Conservation (phyloP, 257 asterid species). For the Nicotiana noctiflora region DNA sequence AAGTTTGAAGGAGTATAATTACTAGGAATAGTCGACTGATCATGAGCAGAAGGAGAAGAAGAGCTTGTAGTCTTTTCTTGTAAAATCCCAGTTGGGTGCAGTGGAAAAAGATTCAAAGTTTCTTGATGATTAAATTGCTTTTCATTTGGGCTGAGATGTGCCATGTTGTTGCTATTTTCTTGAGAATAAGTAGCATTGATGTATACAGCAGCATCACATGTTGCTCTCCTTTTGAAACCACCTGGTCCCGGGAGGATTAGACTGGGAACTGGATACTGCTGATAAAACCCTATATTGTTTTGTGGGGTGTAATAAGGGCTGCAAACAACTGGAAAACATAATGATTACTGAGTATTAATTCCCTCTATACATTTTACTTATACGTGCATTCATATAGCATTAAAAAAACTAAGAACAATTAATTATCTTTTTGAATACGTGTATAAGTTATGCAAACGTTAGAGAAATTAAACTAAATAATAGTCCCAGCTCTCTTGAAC, state of each 20-base stretch:
- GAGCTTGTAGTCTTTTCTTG: slow-evolving; percentile 19
- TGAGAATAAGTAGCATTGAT: not conserved
- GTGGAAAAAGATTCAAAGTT: slow-evolving; percentile 74
- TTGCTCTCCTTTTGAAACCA: slow-evolving; percentile 10
- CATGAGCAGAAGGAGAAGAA: not conserved
- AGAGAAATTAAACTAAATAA: not conserved
- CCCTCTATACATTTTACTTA: not conserved
- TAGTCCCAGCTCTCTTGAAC: not conserved
- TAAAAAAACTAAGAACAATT: not conserved
- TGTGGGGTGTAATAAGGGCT: slow-evolving; percentile 45
- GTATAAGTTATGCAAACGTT: not conserved
- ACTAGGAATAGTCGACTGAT: not conserved
- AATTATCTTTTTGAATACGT: not conserved
- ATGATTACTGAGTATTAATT: not conserved
- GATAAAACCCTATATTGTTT: slow-evolving; percentile 26
- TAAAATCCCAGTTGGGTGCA: slow-evolving; percentile 59
- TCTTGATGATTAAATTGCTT: slow-evolving; percentile 25
- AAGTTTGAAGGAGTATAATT: slow-evolving; percentile 7
- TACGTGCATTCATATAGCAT: too few species aligned
- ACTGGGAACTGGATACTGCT: slow-evolving; percentile 30
- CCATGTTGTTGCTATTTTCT: not conserved
- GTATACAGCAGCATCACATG: not conserved
- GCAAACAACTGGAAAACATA: slow-evolving; percentile 35
- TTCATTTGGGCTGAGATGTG: not conserved
- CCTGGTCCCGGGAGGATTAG: slow-evolving; percentile 32